These are phyloP conservation scores for Cicer chorassanicum DNA, from an alignment of 306 rosid genomes.

Conservation along the genomic window DNA sequence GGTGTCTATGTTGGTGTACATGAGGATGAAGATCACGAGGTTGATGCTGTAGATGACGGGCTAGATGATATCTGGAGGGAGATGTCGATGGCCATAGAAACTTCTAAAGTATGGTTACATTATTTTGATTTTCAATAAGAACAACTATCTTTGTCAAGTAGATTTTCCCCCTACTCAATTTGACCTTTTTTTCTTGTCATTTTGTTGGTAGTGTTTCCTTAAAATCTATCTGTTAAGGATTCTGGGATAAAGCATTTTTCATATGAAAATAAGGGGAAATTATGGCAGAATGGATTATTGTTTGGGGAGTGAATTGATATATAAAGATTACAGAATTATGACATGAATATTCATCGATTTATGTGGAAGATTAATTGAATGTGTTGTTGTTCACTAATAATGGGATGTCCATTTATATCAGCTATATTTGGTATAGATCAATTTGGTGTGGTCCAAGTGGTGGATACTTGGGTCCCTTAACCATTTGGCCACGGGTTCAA, in stretches of 20 bases:
- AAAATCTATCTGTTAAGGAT: conserved; percentile 7
- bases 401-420: not conserved
- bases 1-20: conserved; percentile 77
- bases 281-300: conserved; percentile 21
- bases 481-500: too few species aligned
- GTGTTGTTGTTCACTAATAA: conserved; percentile 2
- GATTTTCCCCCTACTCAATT: not conserved
- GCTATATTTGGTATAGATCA: not conserved
- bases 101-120: conserved; percentile 65
- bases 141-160: conserved; percentile 14
- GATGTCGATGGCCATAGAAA: conserved; percentile 79
- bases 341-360: conserved; percentile 16
- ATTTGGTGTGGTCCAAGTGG: too few species aligned
- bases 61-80: conserved; percentile 86
- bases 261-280: not conserved
- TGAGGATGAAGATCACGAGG: conserved; percentile 53
- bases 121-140: conserved; percentile 29
- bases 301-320: not conserved
- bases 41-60: conserved; percentile 63
- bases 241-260: not conserved
- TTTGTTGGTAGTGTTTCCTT: conserved; percentile 8
- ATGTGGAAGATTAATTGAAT: conserved; percentile 10
- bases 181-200: not conserved
- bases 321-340: conserved; percentile 13
- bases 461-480: too few species aligned